Percentiles rank a stretch among this genome's conserved stretches.
Evolutionary conservation across 1,284 basidiomycete genomes (phyloP).

Genomic region (Sanghuangporus baumii): DNA sequence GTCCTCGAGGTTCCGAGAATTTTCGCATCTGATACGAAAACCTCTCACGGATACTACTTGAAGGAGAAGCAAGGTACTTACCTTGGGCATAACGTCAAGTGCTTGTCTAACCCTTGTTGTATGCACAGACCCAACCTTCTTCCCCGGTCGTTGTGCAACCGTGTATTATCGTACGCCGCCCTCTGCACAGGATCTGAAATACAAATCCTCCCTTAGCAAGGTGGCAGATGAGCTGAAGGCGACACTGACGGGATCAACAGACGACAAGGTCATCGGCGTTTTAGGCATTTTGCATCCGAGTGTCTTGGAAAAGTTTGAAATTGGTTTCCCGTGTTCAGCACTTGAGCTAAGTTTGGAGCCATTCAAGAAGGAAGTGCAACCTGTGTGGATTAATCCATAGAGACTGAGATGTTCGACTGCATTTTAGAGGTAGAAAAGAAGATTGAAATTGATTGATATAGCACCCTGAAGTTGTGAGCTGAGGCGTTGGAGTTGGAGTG

Average conservation of each 20-base stretch:
- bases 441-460: background rate
- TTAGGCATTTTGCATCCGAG: constrained; percentile 88
- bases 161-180: constrained; percentile 78
- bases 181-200: constrained; percentile 27
- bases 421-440: background rate
- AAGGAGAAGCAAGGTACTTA: constrained; percentile 69
- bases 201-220: constrained; percentile 26
- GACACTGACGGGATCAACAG: constrained; percentile 25
- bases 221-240: constrained; percentile 33
- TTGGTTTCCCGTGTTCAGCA: constrained; percentile 92
- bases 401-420: background rate
- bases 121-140: constrained; percentile 77
- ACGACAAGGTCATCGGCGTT: constrained; percentile 73
- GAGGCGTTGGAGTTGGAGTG: background rate
- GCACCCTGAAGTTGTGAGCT: background rate
- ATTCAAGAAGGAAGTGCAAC: constrained; percentile 73
- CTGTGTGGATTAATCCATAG: constrained; percentile 30
- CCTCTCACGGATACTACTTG: constrained; percentile 82
- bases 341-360: constrained; percentile 93
- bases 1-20: constrained; percentile 89
- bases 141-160: constrained; percentile 90
- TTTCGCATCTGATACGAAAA: constrained; percentile 49
- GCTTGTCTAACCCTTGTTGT: constrained; percentile 11
- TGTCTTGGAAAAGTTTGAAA: constrained; percentile 90
- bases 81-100: background rate